Evolutionary conservation across 2,329 filamentous ascomycete species (phyloP), one percentile per base, ranked within the genome.

Genomic region (Trichoderma polysporum): DNA sequence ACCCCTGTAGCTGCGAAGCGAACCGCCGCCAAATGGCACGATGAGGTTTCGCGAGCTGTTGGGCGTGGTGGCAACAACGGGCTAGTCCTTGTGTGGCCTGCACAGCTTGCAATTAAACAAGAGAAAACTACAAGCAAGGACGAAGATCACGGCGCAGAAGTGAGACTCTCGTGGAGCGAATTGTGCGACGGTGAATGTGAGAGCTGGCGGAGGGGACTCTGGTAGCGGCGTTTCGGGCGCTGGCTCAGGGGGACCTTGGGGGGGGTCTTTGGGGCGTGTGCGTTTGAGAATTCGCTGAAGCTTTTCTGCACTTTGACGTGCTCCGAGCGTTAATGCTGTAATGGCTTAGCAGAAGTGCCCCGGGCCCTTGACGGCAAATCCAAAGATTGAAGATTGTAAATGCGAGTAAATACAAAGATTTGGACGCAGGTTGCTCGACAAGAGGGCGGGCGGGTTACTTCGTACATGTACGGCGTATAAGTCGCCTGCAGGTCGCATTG

Each of bases 101-200:
- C 60, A n/a, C 50, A 53, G 50, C 33, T 33, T 25, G 49, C 17
- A 19, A 33, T 9, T 12, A 19, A 53, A 29, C 27, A 31, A 53
- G 17, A 10, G 19, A 22, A 22, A 8, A 13, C 62, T 22, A 31
- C 31, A 17, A 41, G 17, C 13, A 2, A 9, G 27, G 13, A 37
- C 33, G 45, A 59, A 47, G 41, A 25, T 19, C 35, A 50, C 49
- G 35, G 50, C 45, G 39, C 41, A 59, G 35, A 50, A 19, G 41
- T 39, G 33, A 53, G 49, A 49, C 61, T 47, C 54, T 49, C 35
- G 66, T 67, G 45, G 60, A 63, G 50, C 62, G 53, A 35, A 62
- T 68, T 37, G 45, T 69, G 70, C 66, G 68, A 71, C 70, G 58
- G 54, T 62, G 53, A 68, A 62, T 66, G 69, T 69, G 57, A 66